Percentiles rank a stretch among this genome's conserved stretches.
These are phyloP conservation scores for Ascobolus immersus DNA, from an alignment of 495 filamentous ascomycete species.

Conservation along the genomic window DNA sequence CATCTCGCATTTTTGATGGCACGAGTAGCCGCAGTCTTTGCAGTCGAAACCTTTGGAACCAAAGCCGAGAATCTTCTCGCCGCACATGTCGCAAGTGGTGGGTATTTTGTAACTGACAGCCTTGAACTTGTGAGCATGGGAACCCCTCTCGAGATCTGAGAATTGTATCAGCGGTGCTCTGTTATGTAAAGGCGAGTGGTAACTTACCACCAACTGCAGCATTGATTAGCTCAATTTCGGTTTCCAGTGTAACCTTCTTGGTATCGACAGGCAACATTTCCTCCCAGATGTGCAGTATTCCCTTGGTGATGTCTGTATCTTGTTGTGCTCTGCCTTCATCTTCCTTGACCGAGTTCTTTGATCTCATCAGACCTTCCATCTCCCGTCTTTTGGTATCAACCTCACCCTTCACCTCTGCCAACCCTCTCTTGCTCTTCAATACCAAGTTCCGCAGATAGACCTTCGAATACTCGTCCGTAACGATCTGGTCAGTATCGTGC, in stretches of 20 bases:
- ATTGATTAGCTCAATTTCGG: constrained; percentile 75
- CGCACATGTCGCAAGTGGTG: constrained; percentile 90
- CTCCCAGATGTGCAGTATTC: constrained; percentile 47
- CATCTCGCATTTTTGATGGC: constrained; percentile 96
- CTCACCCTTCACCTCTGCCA: constrained; percentile 53
- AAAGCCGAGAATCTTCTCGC: constrained; percentile 87
- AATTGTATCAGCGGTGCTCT: background rate
- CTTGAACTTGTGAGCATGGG: constrained; percentile 87
- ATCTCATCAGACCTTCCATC: constrained; percentile 43
- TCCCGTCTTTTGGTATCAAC: constrained; percentile 63
- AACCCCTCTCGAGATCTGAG: constrained; percentile 58
- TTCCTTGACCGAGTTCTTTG: constrained; percentile 36
- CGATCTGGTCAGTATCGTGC: constrained; percentile 74
- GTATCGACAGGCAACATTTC: constrained; percentile 66
- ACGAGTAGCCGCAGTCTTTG: constrained; percentile 86
- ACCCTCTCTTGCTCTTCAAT: constrained; percentile 60
- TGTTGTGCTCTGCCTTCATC: constrained; percentile 11
- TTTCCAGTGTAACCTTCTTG: constrained; percentile 61
- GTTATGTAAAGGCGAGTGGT: background rate
- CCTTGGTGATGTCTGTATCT: constrained; percentile 14
- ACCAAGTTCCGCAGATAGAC: constrained; percentile 78
- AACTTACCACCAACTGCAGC: constrained; percentile 36
- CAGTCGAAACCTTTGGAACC: constrained; percentile 78
- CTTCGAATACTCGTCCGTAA: constrained; percentile 60
- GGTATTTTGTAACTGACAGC: constrained; percentile 95